phyloP scores from a whole-genome alignment of 2,329 filamentous ascomycete species.

The Polytolypa hystricis region DNA sequence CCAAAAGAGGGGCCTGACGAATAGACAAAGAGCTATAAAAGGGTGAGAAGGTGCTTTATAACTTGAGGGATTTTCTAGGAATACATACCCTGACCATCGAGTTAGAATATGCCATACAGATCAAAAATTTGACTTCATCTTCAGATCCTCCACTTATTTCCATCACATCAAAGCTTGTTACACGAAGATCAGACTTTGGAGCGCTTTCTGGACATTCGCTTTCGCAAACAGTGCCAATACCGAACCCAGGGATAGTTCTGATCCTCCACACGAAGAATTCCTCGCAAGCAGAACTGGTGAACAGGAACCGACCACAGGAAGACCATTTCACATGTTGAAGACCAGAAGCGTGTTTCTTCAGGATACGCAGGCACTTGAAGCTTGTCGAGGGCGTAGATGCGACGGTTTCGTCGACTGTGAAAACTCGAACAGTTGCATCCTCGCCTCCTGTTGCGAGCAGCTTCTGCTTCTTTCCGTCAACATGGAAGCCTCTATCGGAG shows the following conservation, averaged over 20 bases:
- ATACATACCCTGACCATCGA: constrained; percentile 54
- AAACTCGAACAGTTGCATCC: constrained; percentile 67
- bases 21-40: constrained; percentile 37
- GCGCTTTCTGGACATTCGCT: constrained; percentile 38
- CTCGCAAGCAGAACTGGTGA: constrained; percentile 78
- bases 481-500: constrained; percentile 17
- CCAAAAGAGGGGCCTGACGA: constrained; percentile 17
- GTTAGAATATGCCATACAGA: constrained; percentile 73
- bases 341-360: constrained; percentile 72
- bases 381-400: constrained; percentile 14
- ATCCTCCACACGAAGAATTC: constrained; percentile 82
- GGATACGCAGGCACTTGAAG: constrained; percentile 47
- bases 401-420: constrained; percentile 14
- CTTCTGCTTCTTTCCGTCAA: constrained; percentile 10
- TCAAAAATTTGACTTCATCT: constrained; percentile 35
- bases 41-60: too few species aligned
- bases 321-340: constrained; percentile 75
- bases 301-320: constrained; percentile 53
- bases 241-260: constrained; percentile 41
- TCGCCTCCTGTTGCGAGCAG: constrained; percentile 59
- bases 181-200: constrained; percentile 56
- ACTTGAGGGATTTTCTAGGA: too few species aligned
- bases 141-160: constrained; percentile 17
- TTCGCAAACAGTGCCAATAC: constrained; percentile 43
- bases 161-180: constrained; percentile 64